Conservation (phyloP, 2,329 filamentous ascomycete species). For the Sporothrix brasiliensis region DNA sequence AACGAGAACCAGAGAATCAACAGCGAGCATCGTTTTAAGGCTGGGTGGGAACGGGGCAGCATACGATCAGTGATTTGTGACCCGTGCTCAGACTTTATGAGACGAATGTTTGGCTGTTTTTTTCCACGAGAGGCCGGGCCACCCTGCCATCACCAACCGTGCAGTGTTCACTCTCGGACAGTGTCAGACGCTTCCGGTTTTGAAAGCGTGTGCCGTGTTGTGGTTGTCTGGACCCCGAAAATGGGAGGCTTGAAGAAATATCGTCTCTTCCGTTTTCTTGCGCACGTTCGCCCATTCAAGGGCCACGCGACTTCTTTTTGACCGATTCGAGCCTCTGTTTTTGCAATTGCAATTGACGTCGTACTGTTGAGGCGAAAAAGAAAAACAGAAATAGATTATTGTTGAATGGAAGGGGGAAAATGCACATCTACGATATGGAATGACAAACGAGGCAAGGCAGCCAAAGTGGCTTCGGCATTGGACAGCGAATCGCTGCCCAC, state of each 20-base stretch:
- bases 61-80: constrained; percentile 9
- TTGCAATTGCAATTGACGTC: no score
- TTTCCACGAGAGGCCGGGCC: background rate
- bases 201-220: constrained; percentile 12
- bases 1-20: background rate
- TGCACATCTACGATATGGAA: background rate
- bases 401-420: background rate
- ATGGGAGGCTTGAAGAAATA: background rate
- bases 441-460: background rate
- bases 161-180: constrained; percentile 2
- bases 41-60: background rate
- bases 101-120: background rate
- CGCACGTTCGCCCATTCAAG: background rate
- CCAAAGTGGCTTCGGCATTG: background rate
- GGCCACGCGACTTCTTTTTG: background rate
- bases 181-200: constrained; percentile 25
- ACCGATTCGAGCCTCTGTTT: background rate
- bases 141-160: background rate
- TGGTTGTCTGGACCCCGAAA: background rate
- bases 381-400: no score
- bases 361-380: no score
- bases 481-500: constrained; percentile 26
- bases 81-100: constrained; percentile 17
- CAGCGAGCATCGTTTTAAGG: constrained; percentile 18
- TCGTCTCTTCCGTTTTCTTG: background rate